Percentiles rank a stretch among this genome's conserved stretches.
Conservation (phyloP, 805 yeast genomes). For the Helenozyma rhizophorensis region DNA sequence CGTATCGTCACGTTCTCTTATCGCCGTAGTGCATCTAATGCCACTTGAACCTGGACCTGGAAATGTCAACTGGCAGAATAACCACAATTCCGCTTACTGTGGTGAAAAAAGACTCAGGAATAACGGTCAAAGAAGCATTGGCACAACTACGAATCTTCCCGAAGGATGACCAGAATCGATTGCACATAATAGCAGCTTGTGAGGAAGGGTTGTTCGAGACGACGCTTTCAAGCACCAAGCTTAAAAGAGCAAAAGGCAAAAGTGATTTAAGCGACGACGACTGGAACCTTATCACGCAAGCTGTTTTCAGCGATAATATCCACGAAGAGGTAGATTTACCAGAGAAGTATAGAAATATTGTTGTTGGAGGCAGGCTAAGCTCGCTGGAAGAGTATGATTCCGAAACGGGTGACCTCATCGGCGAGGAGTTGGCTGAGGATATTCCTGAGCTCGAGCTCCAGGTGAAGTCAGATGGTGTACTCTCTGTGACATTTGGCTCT, state of each 20-base stretch:
- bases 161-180: not conserved
- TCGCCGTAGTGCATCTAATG: no score
- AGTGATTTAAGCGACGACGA: slow-evolving; percentile 9
- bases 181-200: slow-evolving; percentile 11
- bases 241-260: slow-evolving; percentile 7
- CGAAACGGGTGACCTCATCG: slow-evolving; percentile 20
- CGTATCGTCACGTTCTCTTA: no score
- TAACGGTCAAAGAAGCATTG: slow-evolving; percentile 5
- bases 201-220: slow-evolving; percentile 15
- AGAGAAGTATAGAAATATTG: slow-evolving; percentile 11
- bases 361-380: slow-evolving; percentile 17
- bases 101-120: slow-evolving; percentile 2
- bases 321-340: not conserved
- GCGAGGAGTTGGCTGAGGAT: slow-evolving; percentile 15
- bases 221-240: slow-evolving; percentile 2
- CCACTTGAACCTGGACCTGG: no score
- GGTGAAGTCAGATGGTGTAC: slow-evolving; percentile 7
- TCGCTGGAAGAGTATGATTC: slow-evolving; percentile 22
- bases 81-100: slow-evolving; percentile 8
- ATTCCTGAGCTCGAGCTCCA: slow-evolving; percentile 11
- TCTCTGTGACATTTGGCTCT: slow-evolving; percentile 10
- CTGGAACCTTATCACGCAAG: slow-evolving; percentile 16
- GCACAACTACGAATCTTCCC: slow-evolving; percentile 7
- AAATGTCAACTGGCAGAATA: slow-evolving; percentile 1
- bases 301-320: slow-evolving; percentile 15